Evolutionary conservation across 345 rosid species (phyloP).

Genomic region (Acer negundo): DNA sequence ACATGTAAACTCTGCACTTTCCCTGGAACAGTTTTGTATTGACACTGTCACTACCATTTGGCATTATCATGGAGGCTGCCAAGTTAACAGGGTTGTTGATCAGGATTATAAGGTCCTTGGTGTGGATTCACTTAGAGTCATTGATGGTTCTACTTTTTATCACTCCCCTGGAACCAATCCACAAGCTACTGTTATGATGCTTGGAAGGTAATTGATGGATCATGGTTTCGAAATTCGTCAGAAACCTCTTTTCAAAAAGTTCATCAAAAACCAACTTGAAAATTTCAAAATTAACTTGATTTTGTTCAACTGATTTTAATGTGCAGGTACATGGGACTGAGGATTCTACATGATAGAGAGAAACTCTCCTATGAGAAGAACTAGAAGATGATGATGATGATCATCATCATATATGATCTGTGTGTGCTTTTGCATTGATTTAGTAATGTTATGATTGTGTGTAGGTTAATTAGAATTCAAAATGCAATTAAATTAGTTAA

Average conservation of each 20-base stretch:
- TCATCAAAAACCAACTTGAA: no score
- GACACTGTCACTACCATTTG: conserved; percentile 71
- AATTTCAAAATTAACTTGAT: neutral
- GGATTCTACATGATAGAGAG: conserved; percentile 28
- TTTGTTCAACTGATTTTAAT: neutral
- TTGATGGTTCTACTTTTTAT: conserved; percentile 65
- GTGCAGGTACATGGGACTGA: conserved; percentile 52
- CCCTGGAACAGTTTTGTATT: conserved; percentile 61
- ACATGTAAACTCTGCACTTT: conserved; percentile 31
- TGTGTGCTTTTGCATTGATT: no score
- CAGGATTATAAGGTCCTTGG: conserved; percentile 55
- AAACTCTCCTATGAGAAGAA: neutral
- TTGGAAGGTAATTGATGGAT: conserved; percentile 53
- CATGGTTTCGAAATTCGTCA: neutral
- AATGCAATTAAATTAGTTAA: no score
- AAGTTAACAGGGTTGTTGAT: conserved; percentile 62
- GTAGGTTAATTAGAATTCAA: neutral
- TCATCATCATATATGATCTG: no score
- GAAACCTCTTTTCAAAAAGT: no score
- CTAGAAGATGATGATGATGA: neutral
- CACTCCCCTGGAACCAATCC: conserved; percentile 70
- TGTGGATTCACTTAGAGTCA: conserved; percentile 49
- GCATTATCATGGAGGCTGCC: conserved; percentile 84
- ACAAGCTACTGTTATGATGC: conserved; percentile 82
- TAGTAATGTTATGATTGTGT: neutral